Evolutionary conservation across 306 rosid genomes (phyloP), one percentile per base, ranked within the genome.

Genomic region (Phaseolus lunatus): DNA sequence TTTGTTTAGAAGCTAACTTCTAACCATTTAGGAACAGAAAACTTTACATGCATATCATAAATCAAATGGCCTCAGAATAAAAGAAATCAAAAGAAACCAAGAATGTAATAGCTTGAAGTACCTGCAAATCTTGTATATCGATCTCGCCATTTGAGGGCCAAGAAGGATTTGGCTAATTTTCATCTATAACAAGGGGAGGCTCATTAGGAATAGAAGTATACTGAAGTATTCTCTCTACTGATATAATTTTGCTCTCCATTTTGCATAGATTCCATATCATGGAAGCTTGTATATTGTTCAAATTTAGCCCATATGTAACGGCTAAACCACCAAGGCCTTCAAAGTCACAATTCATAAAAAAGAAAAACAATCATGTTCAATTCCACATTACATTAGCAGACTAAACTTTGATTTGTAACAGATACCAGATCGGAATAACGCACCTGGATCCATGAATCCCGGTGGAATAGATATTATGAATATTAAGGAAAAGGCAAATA

Each of bases 61-160:
- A 33, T 19, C 41, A 26, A 37, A 59, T 41, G 39, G 15, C 45
- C 9, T 14, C 11, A 49, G 43, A 39, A 50, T 39, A 23, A 74
- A 73, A 2, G 18, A 67, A 53, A 33, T 29, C 33, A 63, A 10
- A 35, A 33, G n/a, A 43, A 62, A 52, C 53, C 67, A 14, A 57
- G 9, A 5, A 72, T 50, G 31, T 7, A 73, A 52, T 45, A 68
- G 39, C 26, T 67, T 14, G 19, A 53, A 33, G 22, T 77, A 93
- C 97, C 98, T 94, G 96, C 64, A 94, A 75, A 68, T 86, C 84
- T 37, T 53, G 84, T 78, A 94, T 85, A 70, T 90, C 89, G 73
- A 91, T 86, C 82, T 88, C 90, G 64, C 97, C 97, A n/a, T 15
- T 37, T 3, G 84, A 80, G 13, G 98, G 96, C 98, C 98, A 94